These are phyloP conservation scores for Xylaria bambusicola DNA, from an alignment of 495 filamentous ascomycete species.

Conservation along the genomic window DNA sequence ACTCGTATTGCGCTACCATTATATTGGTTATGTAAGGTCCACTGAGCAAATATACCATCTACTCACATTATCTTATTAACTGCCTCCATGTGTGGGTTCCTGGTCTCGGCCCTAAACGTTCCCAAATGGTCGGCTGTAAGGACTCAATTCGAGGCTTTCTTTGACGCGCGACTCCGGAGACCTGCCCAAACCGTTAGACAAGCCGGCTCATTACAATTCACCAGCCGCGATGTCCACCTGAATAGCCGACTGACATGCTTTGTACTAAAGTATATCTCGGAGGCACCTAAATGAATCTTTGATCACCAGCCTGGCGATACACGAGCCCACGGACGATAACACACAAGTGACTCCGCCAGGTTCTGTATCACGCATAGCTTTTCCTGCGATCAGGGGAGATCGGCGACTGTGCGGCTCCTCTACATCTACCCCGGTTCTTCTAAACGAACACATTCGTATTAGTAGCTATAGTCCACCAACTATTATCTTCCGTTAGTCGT, in stretches of 20 bases:
- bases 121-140: not conserved
- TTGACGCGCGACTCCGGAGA: not conserved
- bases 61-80: not conserved
- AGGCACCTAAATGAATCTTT: not conserved
- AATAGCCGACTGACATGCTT: constrained; percentile 2
- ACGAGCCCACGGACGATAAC: not conserved
- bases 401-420: not conserved
- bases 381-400: not conserved
- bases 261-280: not conserved
- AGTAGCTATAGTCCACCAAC: not conserved
- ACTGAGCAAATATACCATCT: not conserved
- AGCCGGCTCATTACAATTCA: not conserved
- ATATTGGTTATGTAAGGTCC: not conserved
- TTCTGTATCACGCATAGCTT: not conserved
- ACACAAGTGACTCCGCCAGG: not conserved
- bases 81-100: not conserved
- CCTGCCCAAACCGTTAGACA: constrained; percentile 3
- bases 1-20: not conserved
- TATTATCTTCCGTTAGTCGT: not conserved
- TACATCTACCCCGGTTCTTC: no score
- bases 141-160: not conserved
- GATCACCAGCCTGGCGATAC: not conserved
- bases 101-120: not conserved
- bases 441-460: not conserved
- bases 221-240: not conserved